Percentiles rank a stretch among this genome's conserved stretches.
phyloP scores from a whole-genome alignment of 1,284 basidiomycete species.

The Boletus chippewaensis region DNA sequence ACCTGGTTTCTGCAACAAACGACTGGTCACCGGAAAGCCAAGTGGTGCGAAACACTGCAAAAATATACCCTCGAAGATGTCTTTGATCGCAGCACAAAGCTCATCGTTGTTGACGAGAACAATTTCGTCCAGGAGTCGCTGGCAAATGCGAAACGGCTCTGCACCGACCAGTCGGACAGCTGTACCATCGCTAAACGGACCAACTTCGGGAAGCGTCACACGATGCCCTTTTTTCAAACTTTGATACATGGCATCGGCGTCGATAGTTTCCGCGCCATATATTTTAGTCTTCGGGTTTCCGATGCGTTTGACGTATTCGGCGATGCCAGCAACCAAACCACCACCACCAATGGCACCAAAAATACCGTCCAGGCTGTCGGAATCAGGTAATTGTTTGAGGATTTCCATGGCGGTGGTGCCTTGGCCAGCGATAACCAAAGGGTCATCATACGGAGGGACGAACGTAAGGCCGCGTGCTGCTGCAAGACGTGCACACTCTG shows the following conservation, averaged over 20 bases:
- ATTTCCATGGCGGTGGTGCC: conserved; percentile 96
- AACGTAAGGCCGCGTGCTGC: conserved; percentile 74
- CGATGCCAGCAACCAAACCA: conserved; percentile 84
- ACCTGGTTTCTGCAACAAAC: conserved; percentile 71
- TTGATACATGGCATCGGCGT: conserved; percentile 88
- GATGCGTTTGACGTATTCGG: conserved; percentile 91
- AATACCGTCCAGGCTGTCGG: conserved; percentile 76
- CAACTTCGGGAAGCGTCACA: conserved; percentile 84
- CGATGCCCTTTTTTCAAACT: conserved; percentile 76
- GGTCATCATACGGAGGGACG: conserved; percentile 97
- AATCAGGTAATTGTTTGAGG: conserved; percentile 74
- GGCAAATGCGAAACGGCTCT: conserved; percentile 91
- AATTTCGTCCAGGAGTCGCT: conserved; percentile 79
- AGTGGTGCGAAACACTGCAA: neutral
- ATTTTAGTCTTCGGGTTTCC: conserved; percentile 81
- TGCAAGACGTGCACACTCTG: conserved; percentile 86
- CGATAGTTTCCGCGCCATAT: conserved; percentile 91
- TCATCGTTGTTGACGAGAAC: conserved; percentile 92
- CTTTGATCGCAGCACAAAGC: conserved; percentile 98
- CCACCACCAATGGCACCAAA: conserved; percentile 94
- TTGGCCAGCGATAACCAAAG: conserved; percentile 94
- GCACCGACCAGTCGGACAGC: conserved; percentile 96
- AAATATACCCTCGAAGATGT: conserved; percentile 87
- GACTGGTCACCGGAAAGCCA: neutral
- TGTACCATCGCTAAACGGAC: conserved; percentile 97